A percentile compares a stretch with the other conserved stretches of the same genome.
These are phyloP conservation scores for Hypsizygus marmoreus DNA, from an alignment of 768 basidiomycete species.

Conservation along the genomic window DNA sequence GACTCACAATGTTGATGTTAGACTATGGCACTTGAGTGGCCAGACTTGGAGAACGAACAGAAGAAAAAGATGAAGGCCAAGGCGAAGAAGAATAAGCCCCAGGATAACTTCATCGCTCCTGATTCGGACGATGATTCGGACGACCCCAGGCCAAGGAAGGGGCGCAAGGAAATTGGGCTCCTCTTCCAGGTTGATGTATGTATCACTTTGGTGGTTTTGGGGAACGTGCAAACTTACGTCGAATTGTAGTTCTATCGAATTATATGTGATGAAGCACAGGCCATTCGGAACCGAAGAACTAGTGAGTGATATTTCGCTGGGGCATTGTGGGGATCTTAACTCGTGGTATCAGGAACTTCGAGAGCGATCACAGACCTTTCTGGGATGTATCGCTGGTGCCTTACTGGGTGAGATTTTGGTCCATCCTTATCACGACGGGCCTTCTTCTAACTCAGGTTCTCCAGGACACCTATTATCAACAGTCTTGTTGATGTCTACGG, in stretches of 20 bases:
- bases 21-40: slow-evolving; percentile 64
- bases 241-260: slow-evolving; percentile 48
- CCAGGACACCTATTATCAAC: slow-evolving; percentile 67
- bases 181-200: slow-evolving; percentile 52
- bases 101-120: slow-evolving; percentile 33
- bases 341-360: slow-evolving; percentile 41
- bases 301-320: slow-evolving; percentile 32
- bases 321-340: not conserved
- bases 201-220: not conserved
- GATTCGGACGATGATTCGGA: slow-evolving; percentile 39
- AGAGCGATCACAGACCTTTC: slow-evolving; percentile 56
- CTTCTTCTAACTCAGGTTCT: slow-evolving; percentile 2
- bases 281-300: slow-evolving; percentile 51
- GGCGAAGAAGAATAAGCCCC: slow-evolving; percentile 25
- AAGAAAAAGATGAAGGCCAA: slow-evolving; percentile 47
- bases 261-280: slow-evolving; percentile 59
- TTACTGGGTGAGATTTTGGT: slow-evolving; percentile 51
- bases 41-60: slow-evolving; percentile 49
- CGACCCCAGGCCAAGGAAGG: slow-evolving; percentile 26
- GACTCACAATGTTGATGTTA: slow-evolving; percentile 19
- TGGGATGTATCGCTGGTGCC: slow-evolving; percentile 61
- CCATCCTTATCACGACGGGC: not conserved
- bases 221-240: not conserved
- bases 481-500: slow-evolving; percentile 56
- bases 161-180: slow-evolving; percentile 42